Base-by-base conservation (phyloP, 1,284 basidiomycete genomes). In the Trichosporon ovoides region DNA sequence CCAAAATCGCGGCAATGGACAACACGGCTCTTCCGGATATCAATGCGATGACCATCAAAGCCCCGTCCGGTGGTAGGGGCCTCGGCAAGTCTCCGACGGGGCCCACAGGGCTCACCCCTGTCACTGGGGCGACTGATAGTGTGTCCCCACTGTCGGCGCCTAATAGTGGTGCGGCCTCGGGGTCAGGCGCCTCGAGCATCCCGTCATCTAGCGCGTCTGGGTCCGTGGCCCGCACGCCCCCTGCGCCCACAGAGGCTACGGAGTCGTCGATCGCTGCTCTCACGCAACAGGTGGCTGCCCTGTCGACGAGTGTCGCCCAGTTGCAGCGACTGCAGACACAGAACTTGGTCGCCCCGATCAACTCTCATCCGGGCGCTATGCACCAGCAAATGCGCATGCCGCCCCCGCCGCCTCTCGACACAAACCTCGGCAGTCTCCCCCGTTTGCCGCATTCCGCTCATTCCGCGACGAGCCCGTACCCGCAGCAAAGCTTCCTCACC, bases 301-400 rank as follows among this genome's bases (percentile, higher is more conserved):
- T 93, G 62, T 91, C 89, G 28, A 85, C 86, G 0, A 89, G 88
- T n/a, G 89, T 93, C 50, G 87, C 89, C 19, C 90, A 92, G 73
- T 81, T 92, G 13, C 67, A 72, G 60, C 63, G 68, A 1, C 61
- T 71, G 12, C 70, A 72, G 59, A 63, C 53, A 10, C 60, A 58
- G 59, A 64, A 60, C 38, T 35, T 53, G 24, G 34, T 14, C 19
- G 52, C 53, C 16, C 38, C 56, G 16, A 48, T 48, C 22, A 48
- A 48, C 14, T 22, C 22, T 2, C 43, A 48, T 22, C 40, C 40
- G 12, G 24, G 40, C 13, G 40, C 24, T 22, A 28, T 31, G 43
- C 43, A 48, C 24, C 43, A 48, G 43, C 43, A 48, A n/a, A 48
- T 48, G 43, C 43, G 43, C 43, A 48, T 48, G 43, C 43, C 43